phyloP scores from a whole-genome alignment of 371 early-diverging fungal species.

The Coemansia sp. region DNA sequence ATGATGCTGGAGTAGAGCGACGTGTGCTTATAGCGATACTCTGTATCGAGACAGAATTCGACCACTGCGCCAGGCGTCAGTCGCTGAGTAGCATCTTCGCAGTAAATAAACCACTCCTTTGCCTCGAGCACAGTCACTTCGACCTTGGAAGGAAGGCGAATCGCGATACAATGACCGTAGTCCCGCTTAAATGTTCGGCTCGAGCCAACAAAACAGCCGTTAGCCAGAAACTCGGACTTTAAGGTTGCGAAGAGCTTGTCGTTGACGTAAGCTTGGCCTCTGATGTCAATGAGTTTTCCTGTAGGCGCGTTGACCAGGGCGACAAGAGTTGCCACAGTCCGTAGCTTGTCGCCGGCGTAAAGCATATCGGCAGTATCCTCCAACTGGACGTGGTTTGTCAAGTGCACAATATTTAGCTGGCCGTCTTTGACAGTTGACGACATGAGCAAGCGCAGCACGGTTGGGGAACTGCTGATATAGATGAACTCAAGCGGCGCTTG shows the following conservation, averaged over 20 bases:
- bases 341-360: no score
- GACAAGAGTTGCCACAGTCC: constrained; percentile 26
- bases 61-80: constrained; percentile 66
- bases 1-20: constrained; percentile 63
- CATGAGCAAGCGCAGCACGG: constrained; percentile 1
- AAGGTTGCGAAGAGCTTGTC: constrained; percentile 27
- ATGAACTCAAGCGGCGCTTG: constrained; percentile 87
- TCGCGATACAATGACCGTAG: constrained; percentile 68
- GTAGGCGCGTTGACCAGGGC: constrained; percentile 52
- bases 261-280: constrained; percentile 4
- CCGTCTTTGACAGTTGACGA: constrained; percentile 72
- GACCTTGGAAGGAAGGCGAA: constrained; percentile 66
- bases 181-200: constrained; percentile 32
- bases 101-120: constrained; percentile 86
- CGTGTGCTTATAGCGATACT: constrained; percentile 68
- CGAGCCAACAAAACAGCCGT: constrained; percentile 79
- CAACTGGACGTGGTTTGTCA: no score
- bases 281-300: constrained; percentile 60
- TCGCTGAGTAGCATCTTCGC: constrained; percentile 59
- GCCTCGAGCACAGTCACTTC: constrained; percentile 70
- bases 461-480: neutral
- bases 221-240: constrained; percentile 73
- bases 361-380: no score
- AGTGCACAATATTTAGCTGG: constrained; percentile 80
- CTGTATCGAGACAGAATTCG: constrained; percentile 75